A percentile compares a stretch with the other conserved stretches of the same genome.
phyloP scores from a whole-genome alignment of 345 rosid species.

The Gossypium rotundifolium region DNA sequence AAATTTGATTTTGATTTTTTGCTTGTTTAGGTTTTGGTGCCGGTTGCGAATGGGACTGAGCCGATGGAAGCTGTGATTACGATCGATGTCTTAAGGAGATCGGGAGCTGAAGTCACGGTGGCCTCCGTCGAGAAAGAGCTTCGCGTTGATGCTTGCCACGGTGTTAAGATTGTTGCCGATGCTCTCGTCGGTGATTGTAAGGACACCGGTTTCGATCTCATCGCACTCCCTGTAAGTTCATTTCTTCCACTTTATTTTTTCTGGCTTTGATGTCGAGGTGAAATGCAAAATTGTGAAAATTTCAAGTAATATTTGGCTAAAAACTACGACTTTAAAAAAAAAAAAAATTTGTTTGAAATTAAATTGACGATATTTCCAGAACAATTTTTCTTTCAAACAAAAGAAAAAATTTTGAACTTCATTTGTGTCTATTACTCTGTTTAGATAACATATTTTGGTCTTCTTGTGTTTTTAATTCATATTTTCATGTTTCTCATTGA shows the following conservation, averaged over 20 bases:
- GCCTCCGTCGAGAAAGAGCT: constrained; percentile 71
- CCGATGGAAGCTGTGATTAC: constrained; percentile 91
- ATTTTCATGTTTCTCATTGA: background rate
- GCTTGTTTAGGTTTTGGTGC: constrained; percentile 69
- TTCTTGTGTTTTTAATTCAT: background rate
- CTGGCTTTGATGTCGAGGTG: background rate
- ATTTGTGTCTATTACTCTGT: background rate
- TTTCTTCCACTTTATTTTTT: background rate
- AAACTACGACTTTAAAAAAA: background rate
- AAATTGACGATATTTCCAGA: background rate
- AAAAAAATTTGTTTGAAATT: background rate
- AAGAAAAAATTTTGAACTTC: background rate
- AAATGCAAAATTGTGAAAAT: background rate
- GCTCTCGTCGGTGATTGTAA: constrained; percentile 48
- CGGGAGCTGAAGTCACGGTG: constrained; percentile 80
- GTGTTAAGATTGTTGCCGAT: constrained; percentile 74
- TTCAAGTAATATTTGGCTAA: background rate
- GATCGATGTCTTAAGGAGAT: constrained; percentile 72
- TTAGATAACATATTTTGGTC: background rate
- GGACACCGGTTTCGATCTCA: constrained; percentile 57
- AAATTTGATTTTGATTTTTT: background rate
- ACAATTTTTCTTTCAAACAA: background rate
- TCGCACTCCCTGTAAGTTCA: constrained; percentile 58
- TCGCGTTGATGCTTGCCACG: constrained; percentile 67
- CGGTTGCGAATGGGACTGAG: constrained; percentile 86